Evolutionary conservation across 768 basidiomycete species (phyloP).

Genomic region (Gloeophyllum trabeum): DNA sequence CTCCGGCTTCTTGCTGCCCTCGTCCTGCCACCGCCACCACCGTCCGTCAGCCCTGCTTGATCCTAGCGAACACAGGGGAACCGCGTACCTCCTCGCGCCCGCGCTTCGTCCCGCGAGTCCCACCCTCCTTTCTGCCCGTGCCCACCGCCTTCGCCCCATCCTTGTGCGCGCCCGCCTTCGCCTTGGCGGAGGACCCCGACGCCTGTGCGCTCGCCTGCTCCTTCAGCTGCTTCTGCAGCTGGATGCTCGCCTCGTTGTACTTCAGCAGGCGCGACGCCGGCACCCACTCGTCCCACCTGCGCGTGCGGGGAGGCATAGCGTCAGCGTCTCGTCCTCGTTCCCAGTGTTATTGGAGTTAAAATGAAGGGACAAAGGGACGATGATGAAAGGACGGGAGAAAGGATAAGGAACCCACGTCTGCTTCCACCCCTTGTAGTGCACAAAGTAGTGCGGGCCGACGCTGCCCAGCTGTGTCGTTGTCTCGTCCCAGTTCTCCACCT

Average conservation of each 20-base stretch:
- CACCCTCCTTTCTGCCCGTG: slow-evolving; percentile 40
- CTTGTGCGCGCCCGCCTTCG: slow-evolving; percentile 8
- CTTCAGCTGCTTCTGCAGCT: slow-evolving; percentile 61
- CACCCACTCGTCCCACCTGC: slow-evolving; percentile 98
- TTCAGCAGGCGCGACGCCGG: slow-evolving; percentile 73
- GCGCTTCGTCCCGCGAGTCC: slow-evolving; percentile 54
- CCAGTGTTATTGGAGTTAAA: background rate
- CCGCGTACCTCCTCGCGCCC: slow-evolving; percentile 59
- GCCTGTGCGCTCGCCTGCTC: slow-evolving; percentile 28
- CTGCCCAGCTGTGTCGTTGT: slow-evolving; percentile 44
- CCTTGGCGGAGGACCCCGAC: slow-evolving; percentile 5
- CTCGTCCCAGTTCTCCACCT: slow-evolving; percentile 52
- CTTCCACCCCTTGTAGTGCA: slow-evolving; percentile 99
- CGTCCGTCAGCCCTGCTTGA: too few relatives aligned
- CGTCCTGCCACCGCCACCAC: too few relatives aligned
- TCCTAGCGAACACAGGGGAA: slow-evolving; percentile 1
- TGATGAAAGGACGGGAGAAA: slow-evolving; percentile 1
- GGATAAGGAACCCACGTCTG: slow-evolving; percentile 55
- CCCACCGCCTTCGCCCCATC: slow-evolving; percentile 14
- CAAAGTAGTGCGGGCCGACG: slow-evolving; percentile 78
- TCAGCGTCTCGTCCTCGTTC: too few relatives aligned
- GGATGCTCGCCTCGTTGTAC: slow-evolving; percentile 69
- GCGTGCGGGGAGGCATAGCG: too few relatives aligned
- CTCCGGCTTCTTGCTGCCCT: slow-evolving; percentile 69
- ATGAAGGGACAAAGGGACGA: slow-evolving; percentile 2